Percentiles rank a stretch among this genome's conserved stretches.
phyloP scores from a whole-genome alignment of 2,329 filamentous ascomycete genomes.

The Nigrospora oryzae region DNA sequence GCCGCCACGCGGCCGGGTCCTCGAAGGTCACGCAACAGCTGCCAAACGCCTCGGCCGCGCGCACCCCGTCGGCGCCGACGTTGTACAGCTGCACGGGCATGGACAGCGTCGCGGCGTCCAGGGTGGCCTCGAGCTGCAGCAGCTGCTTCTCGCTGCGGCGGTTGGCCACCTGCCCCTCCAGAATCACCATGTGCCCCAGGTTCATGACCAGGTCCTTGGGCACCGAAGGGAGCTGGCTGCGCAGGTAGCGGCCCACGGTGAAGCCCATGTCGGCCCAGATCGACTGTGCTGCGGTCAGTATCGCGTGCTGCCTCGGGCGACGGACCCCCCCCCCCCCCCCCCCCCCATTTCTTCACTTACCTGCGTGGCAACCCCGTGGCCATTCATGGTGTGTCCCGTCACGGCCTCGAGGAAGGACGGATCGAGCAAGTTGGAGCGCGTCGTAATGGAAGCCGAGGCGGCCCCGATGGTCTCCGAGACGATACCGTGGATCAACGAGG shows the following conservation, averaged over 20 bases:
- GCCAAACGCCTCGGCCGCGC: neutral
- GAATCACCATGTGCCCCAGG: slow-evolving; percentile 26
- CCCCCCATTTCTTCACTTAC: slow-evolving; percentile 26
- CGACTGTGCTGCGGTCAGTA: slow-evolving; percentile 11
- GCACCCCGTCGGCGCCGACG: slow-evolving; percentile 23
- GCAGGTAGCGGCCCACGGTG: slow-evolving; percentile 53
- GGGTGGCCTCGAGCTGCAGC: slow-evolving; percentile 22
- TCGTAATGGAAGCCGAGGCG: slow-evolving; percentile 16
- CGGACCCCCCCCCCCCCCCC: no score
- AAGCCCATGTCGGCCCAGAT: slow-evolving; percentile 57
- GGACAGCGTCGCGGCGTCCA: slow-evolving; percentile 28
- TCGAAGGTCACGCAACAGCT: neutral
- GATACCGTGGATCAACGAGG: slow-evolving; percentile 27
- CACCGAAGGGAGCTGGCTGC: slow-evolving; percentile 38
- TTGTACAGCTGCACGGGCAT: slow-evolving; percentile 18
- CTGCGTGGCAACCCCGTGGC: slow-evolving; percentile 30
- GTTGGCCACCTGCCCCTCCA: slow-evolving; percentile 21
- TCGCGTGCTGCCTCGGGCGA: no score
- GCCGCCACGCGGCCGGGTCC: slow-evolving; percentile 40
- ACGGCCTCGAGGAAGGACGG: slow-evolving; percentile 25
- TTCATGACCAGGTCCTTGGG: slow-evolving; percentile 27
- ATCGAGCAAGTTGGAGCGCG: slow-evolving; percentile 30
- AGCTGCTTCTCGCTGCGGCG: slow-evolving; percentile 16
- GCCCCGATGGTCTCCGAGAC: slow-evolving; percentile 21
- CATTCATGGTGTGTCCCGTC: slow-evolving; percentile 33